Conservation (phyloP, 1,139 yeast species). For the Meyerozyma sp. region DNA sequence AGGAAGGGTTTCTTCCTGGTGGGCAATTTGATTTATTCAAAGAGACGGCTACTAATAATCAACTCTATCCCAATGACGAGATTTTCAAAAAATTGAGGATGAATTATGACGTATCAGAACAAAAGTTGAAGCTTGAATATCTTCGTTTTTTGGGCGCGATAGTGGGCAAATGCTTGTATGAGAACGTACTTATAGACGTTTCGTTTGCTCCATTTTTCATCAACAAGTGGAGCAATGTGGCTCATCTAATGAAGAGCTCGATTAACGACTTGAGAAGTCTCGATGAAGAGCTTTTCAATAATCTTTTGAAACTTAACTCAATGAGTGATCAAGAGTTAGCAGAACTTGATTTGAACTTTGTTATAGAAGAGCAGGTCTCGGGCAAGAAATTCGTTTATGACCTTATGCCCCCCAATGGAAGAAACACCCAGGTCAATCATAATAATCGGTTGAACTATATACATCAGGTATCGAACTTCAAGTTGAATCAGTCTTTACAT, state of each 20-base stretch:
- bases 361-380: constrained; percentile 45
- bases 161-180: constrained; percentile 88
- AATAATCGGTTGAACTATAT: constrained; percentile 68
- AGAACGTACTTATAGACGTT: constrained; percentile 73
- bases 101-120: constrained; percentile 22
- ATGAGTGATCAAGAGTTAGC: constrained; percentile 56
- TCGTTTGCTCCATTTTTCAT: constrained; percentile 85
- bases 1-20: constrained; percentile 56
- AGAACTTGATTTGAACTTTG: constrained; percentile 60
- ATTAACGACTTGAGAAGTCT: constrained; percentile 74
- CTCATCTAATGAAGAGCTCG: constrained; percentile 40
- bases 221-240: constrained; percentile 54
- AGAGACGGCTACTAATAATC: constrained; percentile 46
- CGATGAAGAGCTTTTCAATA: constrained; percentile 64
- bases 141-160: constrained; percentile 70
- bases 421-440: constrained; percentile 47
- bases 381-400: constrained; percentile 42
- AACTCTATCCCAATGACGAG: constrained; percentile 71
- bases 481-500: constrained; percentile 58
- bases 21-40: constrained; percentile 37
- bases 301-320: constrained; percentile 55
- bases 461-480: constrained; percentile 73
- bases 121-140: constrained; percentile 30
- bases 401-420: constrained; percentile 55
- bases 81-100: constrained; percentile 30